These are phyloP conservation scores for Neopestalotiopsis clavispora DNA, from an alignment of 2,329 filamentous ascomycete species.

Conservation along the genomic window DNA sequence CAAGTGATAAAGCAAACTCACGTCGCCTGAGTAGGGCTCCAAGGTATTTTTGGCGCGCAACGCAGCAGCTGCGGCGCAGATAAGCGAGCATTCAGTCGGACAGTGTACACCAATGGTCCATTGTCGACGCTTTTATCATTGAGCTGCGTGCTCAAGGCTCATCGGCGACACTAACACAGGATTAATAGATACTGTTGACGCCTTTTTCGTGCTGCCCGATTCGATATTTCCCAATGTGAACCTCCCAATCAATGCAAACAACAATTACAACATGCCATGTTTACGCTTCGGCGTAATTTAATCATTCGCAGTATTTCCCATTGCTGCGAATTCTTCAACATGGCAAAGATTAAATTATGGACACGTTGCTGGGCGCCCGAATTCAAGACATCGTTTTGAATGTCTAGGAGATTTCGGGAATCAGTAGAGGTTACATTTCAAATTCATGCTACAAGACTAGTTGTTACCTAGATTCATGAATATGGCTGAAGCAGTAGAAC, in stretches of 20 bases:
- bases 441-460: not conserved
- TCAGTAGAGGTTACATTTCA: conserved; percentile 62
- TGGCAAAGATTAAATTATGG: conserved; percentile 54
- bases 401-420: conserved; percentile 58
- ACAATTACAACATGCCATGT: conserved; percentile 7
- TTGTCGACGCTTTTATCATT: not conserved
- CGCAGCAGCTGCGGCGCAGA: not conserved
- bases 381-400: conserved; percentile 61
- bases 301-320: conserved; percentile 52
- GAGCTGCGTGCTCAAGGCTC: not conserved
- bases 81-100: not conserved
- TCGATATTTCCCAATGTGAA: not conserved
- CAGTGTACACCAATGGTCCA: not conserved
- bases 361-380: conserved; percentile 63
- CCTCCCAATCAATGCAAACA: not conserved
- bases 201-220: not conserved
- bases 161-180: not conserved
- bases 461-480: not conserved
- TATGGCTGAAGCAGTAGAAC: not conserved
- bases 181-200: conserved; percentile 6
- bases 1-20: no score
- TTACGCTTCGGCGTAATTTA: conserved; percentile 26
- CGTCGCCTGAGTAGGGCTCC: not conserved
- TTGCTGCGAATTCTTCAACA: conserved; percentile 60
- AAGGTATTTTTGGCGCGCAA: not conserved